Percentiles rank a stretch among this genome's conserved stretches.
phyloP scores from a whole-genome alignment of 176 grass and related monocot genomes.

The Oryza glumipatula region DNA sequence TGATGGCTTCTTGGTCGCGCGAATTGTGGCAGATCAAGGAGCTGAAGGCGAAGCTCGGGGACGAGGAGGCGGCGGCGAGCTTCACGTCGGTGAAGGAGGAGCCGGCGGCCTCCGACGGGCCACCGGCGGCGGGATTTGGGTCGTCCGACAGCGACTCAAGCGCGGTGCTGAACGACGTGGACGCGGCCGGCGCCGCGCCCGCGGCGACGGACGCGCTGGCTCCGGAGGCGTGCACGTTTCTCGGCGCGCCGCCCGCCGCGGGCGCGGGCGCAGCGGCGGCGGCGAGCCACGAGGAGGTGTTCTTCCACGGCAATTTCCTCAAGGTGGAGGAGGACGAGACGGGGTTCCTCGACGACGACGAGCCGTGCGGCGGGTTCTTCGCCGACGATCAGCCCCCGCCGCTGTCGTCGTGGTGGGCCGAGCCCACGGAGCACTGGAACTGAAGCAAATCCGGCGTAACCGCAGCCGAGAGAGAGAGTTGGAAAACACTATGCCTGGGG shows the following conservation, averaged over 20 bases:
- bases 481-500: neutral
- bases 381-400: slow-evolving; percentile 68
- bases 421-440: slow-evolving; percentile 56
- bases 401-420: slow-evolving; percentile 76
- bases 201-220: neutral
- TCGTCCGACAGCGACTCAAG: slow-evolving; percentile 83
- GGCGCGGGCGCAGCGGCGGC: neutral
- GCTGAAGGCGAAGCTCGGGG: slow-evolving; percentile 66
- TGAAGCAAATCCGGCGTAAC: neutral
- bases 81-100: slow-evolving; percentile 83
- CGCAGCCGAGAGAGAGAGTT: neutral
- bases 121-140: slow-evolving; percentile 38
- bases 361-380: slow-evolving; percentile 67
- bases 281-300: slow-evolving; percentile 16
- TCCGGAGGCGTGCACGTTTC: slow-evolving; percentile 6
- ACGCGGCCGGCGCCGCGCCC: slow-evolving; percentile 27
- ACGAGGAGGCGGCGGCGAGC: slow-evolving; percentile 52
- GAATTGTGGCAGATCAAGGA: slow-evolving; percentile 59
- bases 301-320: slow-evolving; percentile 54
- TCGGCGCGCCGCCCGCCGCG: neutral
- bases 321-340: slow-evolving; percentile 75
- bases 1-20: neutral
- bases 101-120: slow-evolving; percentile 44
- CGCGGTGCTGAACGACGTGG: slow-evolving; percentile 59
- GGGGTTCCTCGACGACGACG: slow-evolving; percentile 63